These are phyloP conservation scores for Taphrina pruni DNA, from an alignment of 1,139 yeast species.

Conservation along the genomic window DNA sequence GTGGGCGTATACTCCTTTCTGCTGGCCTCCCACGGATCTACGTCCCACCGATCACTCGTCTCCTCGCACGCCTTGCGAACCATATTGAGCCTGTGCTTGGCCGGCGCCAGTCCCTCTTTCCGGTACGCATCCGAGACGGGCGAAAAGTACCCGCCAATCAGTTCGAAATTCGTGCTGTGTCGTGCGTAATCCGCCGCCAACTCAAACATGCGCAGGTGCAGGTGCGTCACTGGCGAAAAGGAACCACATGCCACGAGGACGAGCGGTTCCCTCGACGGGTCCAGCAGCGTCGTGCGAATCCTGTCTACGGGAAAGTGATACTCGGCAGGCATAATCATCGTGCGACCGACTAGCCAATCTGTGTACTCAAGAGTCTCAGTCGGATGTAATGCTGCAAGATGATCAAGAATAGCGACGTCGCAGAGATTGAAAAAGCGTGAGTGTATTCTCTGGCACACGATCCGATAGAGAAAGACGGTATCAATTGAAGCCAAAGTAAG, in stretches of 20 bases:
- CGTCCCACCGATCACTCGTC: conserved; percentile 97
- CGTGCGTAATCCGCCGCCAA: conserved; percentile 96
- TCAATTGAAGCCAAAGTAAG: too few relatives aligned
- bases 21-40: conserved; percentile 97
- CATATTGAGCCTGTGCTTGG: conserved; percentile 92
- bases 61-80: conserved; percentile 97
- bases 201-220: conserved; percentile 95
- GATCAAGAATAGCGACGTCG: too few relatives aligned
- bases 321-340: conserved; percentile 46
- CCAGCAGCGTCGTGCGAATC: conserved; percentile 70
- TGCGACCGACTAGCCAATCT: not conserved
- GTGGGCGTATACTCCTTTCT: conserved; percentile 92
- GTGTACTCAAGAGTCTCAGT: too few relatives aligned
- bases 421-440: too few relatives aligned
- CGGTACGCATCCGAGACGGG: conserved; percentile 95
- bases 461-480: too few relatives aligned
- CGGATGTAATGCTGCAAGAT: too few relatives aligned
- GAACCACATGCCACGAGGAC: conserved; percentile 98
- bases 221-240: conserved; percentile 91
- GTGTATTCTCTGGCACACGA: too few relatives aligned
- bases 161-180: conserved; percentile 92
- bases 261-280: conserved; percentile 81
- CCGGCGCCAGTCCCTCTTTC: conserved; percentile 89
- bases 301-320: conserved; percentile 88
- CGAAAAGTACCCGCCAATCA: conserved; percentile 95